phyloP scores from a whole-genome alignment of 805 yeast genomes.

The Nematodospora valgi region DNA sequence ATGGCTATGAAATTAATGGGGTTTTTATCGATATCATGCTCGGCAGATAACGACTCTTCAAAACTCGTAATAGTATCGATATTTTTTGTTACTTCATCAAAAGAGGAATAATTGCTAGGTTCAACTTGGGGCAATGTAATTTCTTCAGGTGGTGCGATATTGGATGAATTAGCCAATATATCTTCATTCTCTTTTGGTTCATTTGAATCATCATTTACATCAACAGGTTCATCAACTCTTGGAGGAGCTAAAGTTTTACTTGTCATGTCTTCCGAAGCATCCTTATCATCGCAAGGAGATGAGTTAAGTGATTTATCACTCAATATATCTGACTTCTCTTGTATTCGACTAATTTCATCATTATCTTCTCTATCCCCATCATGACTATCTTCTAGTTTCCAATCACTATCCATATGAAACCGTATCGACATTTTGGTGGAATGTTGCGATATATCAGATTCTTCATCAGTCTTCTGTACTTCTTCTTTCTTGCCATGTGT shows the following conservation, averaged over 20 bases:
- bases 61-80: conserved; percentile 18
- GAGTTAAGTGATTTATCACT: conserved; percentile 14
- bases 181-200: conserved; percentile 15
- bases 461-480: conserved; percentile 1
- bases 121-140: conserved; percentile 40
- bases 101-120: conserved; percentile 36
- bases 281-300: conserved; percentile 2
- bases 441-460: conserved; percentile 9
- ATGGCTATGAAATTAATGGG: conserved; percentile 31
- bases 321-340: conserved; percentile 2
- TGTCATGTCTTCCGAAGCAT: conserved; percentile 9
- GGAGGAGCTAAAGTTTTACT: conserved; percentile 19
- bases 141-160: conserved; percentile 33
- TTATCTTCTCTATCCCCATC: conserved; percentile 40
- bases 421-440: conserved; percentile 21
- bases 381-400: conserved; percentile 37
- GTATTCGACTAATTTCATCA: conserved; percentile 16
- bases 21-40: conserved; percentile 30
- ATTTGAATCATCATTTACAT: neutral
- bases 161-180: conserved; percentile 43
- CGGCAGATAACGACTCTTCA: conserved; percentile 42
- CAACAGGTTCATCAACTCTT: conserved; percentile 8
- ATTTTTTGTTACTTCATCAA: conserved; percentile 36
- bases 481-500: neutral
- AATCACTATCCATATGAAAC: conserved; percentile 31